phyloP scores from a whole-genome alignment of 495 filamentous ascomycete genomes.

The Xylaria nigripes region DNA sequence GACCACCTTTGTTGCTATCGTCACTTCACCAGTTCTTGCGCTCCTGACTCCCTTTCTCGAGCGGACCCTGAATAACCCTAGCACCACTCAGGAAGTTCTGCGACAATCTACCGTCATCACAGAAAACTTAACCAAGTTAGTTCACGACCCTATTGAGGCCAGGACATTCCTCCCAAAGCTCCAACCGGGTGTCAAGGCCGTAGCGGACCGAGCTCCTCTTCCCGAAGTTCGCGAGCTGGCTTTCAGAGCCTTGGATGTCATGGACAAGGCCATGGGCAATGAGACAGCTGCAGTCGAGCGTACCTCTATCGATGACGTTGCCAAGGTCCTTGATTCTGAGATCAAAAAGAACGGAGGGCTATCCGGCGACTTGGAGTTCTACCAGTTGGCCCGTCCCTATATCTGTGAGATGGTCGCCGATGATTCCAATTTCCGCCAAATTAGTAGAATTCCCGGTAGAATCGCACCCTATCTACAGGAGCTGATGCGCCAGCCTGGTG shows the following conservation, averaged over 20 bases:
- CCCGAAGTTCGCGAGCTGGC: conserved; percentile 93
- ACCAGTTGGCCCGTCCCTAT: conserved; percentile 61
- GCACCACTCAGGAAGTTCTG: conserved; percentile 87
- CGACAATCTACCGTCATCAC: conserved; percentile 96
- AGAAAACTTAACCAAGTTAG: conserved; percentile 96
- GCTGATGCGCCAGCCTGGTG: conserved; percentile 49
- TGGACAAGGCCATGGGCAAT: conserved; percentile 87
- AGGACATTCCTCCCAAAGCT: conserved; percentile 94
- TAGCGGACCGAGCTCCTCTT: conserved; percentile 79
- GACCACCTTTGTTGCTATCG: conserved; percentile 96
- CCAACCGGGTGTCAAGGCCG: conserved; percentile 83
- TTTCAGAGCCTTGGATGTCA: conserved; percentile 70
- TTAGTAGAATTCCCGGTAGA: conserved; percentile 58
- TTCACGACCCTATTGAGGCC: conserved; percentile 95
- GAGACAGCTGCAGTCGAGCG: conserved; percentile 57
- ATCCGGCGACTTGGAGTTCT: conserved; percentile 54
- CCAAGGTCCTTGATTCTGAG: conserved; percentile 62
- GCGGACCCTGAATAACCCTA: conserved; percentile 80
- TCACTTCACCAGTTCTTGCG: conserved; percentile 97
- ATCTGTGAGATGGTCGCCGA: conserved; percentile 82
- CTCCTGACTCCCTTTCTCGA: conserved; percentile 93
- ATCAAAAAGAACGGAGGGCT: conserved; percentile 61
- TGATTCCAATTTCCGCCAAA: conserved; percentile 75
- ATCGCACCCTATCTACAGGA: conserved; percentile 67
- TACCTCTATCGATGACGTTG: conserved; percentile 68